phyloP scores from a whole-genome alignment of 1,139 yeast species.

The Saccharomycopsis hybrid region DNA sequence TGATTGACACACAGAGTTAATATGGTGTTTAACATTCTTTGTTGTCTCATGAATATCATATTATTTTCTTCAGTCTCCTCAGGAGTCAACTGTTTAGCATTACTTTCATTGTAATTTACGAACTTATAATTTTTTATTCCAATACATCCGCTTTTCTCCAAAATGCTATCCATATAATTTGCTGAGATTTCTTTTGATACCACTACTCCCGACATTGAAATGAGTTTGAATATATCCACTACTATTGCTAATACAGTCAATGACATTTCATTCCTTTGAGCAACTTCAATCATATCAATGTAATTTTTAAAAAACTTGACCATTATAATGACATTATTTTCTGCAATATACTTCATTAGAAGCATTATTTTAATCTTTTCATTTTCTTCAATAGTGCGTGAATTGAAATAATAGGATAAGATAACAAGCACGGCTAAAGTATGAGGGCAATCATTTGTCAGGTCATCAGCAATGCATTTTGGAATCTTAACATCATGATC shows the following conservation, averaged over 20 bases:
- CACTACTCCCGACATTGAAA: slow-evolving; percentile 23
- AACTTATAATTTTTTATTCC: too few species aligned
- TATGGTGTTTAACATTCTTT: too few species aligned
- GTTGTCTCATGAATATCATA: too few species aligned
- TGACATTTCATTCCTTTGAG: slow-evolving; percentile 26
- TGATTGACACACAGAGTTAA: too few species aligned
- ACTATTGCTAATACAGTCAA: slow-evolving; percentile 27
- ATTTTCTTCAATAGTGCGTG: slow-evolving; percentile 44
- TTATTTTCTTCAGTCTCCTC: too few species aligned
- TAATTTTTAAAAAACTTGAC: slow-evolving; percentile 40
- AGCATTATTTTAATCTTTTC: slow-evolving; percentile 49
- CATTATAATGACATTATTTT: slow-evolving; percentile 32
- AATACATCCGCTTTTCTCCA: too few species aligned
- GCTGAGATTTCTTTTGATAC: background rate
- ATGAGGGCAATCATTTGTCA: slow-evolving; percentile 34
- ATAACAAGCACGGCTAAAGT: slow-evolving; percentile 33
- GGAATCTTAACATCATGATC: slow-evolving; percentile 42
- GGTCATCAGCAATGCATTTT: slow-evolving; percentile 39
- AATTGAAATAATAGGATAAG: slow-evolving; percentile 44
- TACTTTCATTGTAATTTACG: too few species aligned
- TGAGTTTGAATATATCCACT: slow-evolving; percentile 30
- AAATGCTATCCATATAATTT: too few species aligned
- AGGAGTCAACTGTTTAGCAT: too few species aligned
- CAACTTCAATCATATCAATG: slow-evolving; percentile 35
- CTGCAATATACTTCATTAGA: slow-evolving; percentile 40